phyloP scores from a whole-genome alignment of 75 land plant genomes.

The Selaginella moellendorffii region DNA sequence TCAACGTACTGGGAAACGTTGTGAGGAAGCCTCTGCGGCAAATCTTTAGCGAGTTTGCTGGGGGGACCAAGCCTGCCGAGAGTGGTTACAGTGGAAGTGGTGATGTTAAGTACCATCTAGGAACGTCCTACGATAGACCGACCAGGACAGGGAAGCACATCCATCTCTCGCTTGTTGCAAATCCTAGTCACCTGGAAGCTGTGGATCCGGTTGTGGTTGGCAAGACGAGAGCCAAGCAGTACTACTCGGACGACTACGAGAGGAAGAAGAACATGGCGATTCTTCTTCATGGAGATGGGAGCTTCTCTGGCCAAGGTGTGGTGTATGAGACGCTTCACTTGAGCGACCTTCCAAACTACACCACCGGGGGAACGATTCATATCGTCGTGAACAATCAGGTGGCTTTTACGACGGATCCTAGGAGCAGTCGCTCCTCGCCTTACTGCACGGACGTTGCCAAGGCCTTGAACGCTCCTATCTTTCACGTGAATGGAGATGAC shows the following conservation, averaged over 20 bases:
- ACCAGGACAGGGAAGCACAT: no score
- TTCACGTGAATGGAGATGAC: conserved; percentile 97
- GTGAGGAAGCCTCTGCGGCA: conserved; percentile 84
- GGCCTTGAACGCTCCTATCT: conserved; percentile 80
- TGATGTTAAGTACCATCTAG: no score
- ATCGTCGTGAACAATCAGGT: conserved; percentile 95
- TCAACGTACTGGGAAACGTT: conserved; percentile 90
- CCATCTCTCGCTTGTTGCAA: no score
- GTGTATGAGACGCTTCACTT: no score
- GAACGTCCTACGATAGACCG: no score
- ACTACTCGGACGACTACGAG: no score
- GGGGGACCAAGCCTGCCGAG: conserved; percentile 60
- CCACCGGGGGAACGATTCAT: conserved; percentile 90
- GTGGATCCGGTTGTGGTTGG: no score
- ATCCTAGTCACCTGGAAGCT: no score
- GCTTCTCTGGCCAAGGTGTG: conserved; percentile 98
- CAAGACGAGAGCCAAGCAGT: conserved; percentile 89
- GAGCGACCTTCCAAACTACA: no score
- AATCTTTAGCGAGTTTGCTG: conserved; percentile 88
- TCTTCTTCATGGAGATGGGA: conserved; percentile 94
- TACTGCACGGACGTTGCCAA: no score
- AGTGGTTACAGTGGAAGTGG: no score
- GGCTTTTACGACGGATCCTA: conserved; percentile 95
- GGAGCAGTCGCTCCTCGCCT: conserved; percentile 82
- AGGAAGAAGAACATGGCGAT: conserved; percentile 64